Evolutionary conservation across 768 basidiomycete genomes (phyloP).

Genomic region (Xerocomellus intermedius): DNA sequence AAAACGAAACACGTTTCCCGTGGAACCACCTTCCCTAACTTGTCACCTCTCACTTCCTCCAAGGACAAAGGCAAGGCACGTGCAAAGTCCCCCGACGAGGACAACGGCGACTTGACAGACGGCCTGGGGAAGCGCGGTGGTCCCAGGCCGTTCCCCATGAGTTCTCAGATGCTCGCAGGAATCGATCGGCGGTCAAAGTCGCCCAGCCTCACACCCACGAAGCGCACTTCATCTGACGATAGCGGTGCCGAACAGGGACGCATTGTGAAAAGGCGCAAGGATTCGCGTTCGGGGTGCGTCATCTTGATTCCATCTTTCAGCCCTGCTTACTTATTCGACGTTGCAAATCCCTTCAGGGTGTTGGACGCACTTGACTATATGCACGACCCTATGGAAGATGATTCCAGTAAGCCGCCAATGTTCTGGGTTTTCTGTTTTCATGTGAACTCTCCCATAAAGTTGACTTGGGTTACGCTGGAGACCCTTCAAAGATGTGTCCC

Average conservation of each 20-base stretch:
- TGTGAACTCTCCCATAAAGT: constrained; percentile 36
- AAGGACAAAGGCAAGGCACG: constrained; percentile 20
- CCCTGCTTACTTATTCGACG: constrained; percentile 8
- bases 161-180: constrained; percentile 41
- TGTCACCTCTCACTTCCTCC: constrained; percentile 24
- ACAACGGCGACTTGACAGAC: not conserved
- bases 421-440: not conserved
- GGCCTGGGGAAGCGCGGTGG: not conserved
- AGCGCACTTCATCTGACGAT: constrained; percentile 35
- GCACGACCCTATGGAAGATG: constrained; percentile 34
- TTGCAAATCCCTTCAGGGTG: constrained; percentile 10
- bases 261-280: constrained; percentile 35
- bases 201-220: constrained; percentile 17
- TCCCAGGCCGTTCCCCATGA: constrained; percentile 49
- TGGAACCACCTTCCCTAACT: constrained; percentile 19
- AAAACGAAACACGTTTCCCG: constrained; percentile 4
- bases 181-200: constrained; percentile 33
- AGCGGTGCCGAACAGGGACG: constrained; percentile 29
- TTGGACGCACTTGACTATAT: constrained; percentile 9
- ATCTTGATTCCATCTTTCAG: not conserved
- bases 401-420: constrained; percentile 37
- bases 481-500: constrained; percentile 72
- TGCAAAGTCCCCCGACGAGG: constrained; percentile 2
- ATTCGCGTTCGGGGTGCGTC: constrained; percentile 16
- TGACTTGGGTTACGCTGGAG: constrained; percentile 47